Base-by-base conservation (phyloP, 1,284 basidiomycete species). In the Trametes sp. region DNA sequence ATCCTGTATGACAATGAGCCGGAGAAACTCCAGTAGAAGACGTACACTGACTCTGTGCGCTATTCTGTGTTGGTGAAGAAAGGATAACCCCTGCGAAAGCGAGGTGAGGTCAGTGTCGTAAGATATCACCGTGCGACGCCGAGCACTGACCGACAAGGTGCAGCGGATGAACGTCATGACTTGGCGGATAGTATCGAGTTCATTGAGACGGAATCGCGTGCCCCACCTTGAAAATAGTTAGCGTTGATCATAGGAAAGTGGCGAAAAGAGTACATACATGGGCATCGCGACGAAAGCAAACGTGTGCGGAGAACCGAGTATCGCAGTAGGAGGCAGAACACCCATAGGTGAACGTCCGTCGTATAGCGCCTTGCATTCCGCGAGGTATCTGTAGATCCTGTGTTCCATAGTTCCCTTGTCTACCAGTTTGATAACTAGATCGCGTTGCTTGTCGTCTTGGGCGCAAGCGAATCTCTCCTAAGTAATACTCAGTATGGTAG, bases 301-400 rank as follows among this genome's bases (percentile, higher is more conserved):
- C 5, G 33, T 3, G n/a, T 61, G 50, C 7, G 59, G 45, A 28
- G 59, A 50, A 2, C n/a, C 19, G 4, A 61, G 4, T 28, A 61
- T 61, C 5, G 46, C 45, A 14, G 28, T 51, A 4, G 59, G 59
- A 11, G 59, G 59, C 14, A 61, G 45, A 19, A 61, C 59, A n/a
- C 46, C 29, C 8, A 36, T 23, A n/a, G 50, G 50, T 2, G 35
- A n/a, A n/a, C 4, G 8, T 1, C n/a, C 13, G 10, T 42, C 45
- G 36, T 36, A 55, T 2, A 61, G 26, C 1, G 14, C 23, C 19
- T 19, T 14, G 23, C 35, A 50, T 1, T 44, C 19, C 2, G 29
- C 8, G 1, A 56, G 38, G 21, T 44, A n/a, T 6, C 28, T 44
- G 44, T 55, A 55, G 11, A 56, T 51, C 21, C 31, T 21, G 31